Percentiles rank a stretch among this genome's conserved stretches.
Evolutionary conservation across 352 stramenopile genomes (phyloP).

Genomic region (Pythium myriotylum): DNA sequence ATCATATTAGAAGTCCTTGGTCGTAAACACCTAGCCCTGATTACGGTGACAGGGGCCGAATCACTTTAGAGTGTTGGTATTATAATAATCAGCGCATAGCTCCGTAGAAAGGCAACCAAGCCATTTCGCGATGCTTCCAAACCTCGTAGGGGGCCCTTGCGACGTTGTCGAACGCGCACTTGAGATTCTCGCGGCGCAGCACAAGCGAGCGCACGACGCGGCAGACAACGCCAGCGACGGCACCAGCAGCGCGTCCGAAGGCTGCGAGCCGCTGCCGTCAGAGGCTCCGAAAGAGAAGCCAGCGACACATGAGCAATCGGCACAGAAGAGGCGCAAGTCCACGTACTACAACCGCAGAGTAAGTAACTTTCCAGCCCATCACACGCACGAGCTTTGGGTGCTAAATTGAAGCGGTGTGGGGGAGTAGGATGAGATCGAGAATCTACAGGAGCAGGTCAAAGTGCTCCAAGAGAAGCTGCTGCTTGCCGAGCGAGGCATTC

Average conservation of each 20-base stretch:
- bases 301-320: not conserved
- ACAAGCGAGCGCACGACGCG: not conserved
- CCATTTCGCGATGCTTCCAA: too few species aligned
- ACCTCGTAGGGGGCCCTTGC: not conserved
- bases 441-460: constrained; percentile 17
- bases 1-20: too few species aligned
- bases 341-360: constrained; percentile 22
- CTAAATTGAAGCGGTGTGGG: too few species aligned
- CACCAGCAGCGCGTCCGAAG: constrained; percentile 12
- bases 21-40: too few species aligned
- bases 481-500: not conserved
- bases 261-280: not conserved
- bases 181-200: not conserved
- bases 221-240: not conserved
- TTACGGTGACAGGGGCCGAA: too few species aligned
- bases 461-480: constrained; percentile 5
- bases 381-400: too few species aligned
- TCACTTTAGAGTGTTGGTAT: too few species aligned
- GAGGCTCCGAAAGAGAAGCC: not conserved
- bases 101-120: too few species aligned
- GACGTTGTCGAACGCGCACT: not conserved
- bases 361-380: not conserved
- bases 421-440: constrained; percentile 16
- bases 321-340: constrained; percentile 2
- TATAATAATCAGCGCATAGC: too few species aligned